Conservation (phyloP, 2,329 filamentous ascomycete species). For the Xylariales sp. region DNA sequence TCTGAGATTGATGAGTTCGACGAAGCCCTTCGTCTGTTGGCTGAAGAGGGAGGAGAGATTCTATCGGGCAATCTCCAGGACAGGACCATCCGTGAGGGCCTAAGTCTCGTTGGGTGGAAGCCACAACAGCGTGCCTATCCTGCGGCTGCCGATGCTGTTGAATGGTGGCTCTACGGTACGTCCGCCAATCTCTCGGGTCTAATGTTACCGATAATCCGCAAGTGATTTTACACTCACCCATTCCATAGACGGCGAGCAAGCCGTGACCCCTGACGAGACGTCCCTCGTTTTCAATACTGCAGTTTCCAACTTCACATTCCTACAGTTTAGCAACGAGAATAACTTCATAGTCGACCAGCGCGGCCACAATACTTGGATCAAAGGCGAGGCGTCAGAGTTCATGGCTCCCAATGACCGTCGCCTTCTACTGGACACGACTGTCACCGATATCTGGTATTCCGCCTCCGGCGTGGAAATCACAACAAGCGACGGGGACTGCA, state of each 20-base stretch:
- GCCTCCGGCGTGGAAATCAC: constrained; percentile 47
- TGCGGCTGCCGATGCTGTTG: constrained; percentile 45
- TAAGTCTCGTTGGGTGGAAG: constrained; percentile 59
- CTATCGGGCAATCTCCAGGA: constrained; percentile 58
- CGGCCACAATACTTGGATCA: constrained; percentile 20
- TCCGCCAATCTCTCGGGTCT: too few species aligned
- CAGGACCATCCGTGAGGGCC: constrained; percentile 51
- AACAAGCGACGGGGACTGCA: constrained; percentile 35
- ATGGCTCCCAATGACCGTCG: constrained; percentile 50
- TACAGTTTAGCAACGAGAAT: constrained; percentile 38
- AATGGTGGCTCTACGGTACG: constrained; percentile 45
- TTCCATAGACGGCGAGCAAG: constrained; percentile 9
- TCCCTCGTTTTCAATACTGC: constrained; percentile 28
- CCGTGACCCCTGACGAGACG: constrained; percentile 31
- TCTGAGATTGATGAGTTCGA: constrained; percentile 46
- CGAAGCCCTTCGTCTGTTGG: constrained; percentile 37
- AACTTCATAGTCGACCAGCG: not conserved
- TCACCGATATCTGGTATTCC: constrained; percentile 51
- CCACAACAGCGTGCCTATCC: constrained; percentile 47
- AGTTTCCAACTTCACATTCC: constrained; percentile 56
- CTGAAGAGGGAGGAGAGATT: constrained; percentile 52
- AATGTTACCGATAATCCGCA: too few species aligned
- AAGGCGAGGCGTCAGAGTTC: constrained; percentile 51
- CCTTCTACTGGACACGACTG: constrained; percentile 52
- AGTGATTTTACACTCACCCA: too few species aligned